A percentile compares a stretch with the other conserved stretches of the same genome.
Conservation (phyloP, 768 basidiomycete genomes). For the Tephrocybe sp. region DNA sequence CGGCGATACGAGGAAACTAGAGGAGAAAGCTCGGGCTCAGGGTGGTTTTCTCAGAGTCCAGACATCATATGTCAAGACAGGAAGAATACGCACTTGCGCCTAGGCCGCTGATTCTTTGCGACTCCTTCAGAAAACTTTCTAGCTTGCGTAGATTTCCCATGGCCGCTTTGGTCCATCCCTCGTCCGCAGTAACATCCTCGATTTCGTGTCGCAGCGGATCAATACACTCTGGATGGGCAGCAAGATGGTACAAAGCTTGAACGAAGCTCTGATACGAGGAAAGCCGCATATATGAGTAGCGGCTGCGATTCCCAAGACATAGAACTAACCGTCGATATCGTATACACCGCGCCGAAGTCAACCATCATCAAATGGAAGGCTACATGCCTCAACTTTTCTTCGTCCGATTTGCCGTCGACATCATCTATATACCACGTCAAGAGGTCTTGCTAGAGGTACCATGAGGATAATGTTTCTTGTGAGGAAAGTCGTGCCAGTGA, state of each 20-base stretch:
- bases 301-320: conserved; percentile 25
- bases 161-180: conserved; percentile 34
- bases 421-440: conserved; percentile 45
- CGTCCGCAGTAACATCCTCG: conserved; percentile 28
- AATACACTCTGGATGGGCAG: conserved; percentile 28
- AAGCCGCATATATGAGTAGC: conserved; percentile 32
- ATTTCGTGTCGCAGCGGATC: conserved; percentile 41
- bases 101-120: conserved; percentile 26
- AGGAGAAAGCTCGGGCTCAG: not conserved
- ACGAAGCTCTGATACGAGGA: conserved; percentile 29
- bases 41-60: not conserved
- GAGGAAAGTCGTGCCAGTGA: conserved; percentile 19
- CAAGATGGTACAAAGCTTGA: conserved; percentile 35
- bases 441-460: conserved; percentile 38
- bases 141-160: conserved; percentile 36
- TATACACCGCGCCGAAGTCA: conserved; percentile 43
- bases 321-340: conserved; percentile 36
- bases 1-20: conserved; percentile 18
- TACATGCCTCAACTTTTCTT: conserved; percentile 26
- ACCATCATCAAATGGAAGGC: conserved; percentile 32
- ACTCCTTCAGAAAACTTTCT: conserved; percentile 44
- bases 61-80: too few relatives aligned
- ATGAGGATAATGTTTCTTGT: not conserved
- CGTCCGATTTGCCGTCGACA: conserved; percentile 25
- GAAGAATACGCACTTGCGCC: conserved; percentile 21